These are phyloP conservation scores for Ceratocystiopsis sp. DNA, from an alignment of 2,329 filamentous ascomycete genomes.

Conservation along the genomic window DNA sequence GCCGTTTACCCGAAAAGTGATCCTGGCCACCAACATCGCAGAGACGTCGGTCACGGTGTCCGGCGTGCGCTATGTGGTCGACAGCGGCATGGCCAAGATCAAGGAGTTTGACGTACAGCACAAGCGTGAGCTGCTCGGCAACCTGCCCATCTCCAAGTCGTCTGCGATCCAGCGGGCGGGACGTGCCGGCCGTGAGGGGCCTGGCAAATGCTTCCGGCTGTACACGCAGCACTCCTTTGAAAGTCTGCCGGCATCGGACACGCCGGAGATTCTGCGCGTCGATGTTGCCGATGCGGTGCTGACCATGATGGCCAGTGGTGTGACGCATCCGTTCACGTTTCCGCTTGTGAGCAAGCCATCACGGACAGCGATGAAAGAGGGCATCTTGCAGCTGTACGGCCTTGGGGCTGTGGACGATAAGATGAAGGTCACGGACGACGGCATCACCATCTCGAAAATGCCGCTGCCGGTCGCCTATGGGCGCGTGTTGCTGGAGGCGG, in stretches of 20 bases:
- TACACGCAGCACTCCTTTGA: conserved; percentile 69
- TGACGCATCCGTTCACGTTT: conserved; percentile 66
- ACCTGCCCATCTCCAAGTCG: conserved; percentile 77
- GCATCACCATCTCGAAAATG: conserved; percentile 62
- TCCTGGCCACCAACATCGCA: conserved; percentile 93
- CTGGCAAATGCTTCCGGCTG: conserved; percentile 76
- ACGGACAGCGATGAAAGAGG: conserved; percentile 61
- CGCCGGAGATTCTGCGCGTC: conserved; percentile 79
- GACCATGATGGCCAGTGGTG: conserved; percentile 83
- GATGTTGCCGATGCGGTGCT: conserved; percentile 75
- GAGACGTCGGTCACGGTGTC: conserved; percentile 95
- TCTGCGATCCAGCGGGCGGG: conserved; percentile 84
- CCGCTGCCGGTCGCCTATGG: conserved; percentile 70
- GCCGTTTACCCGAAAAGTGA: conserved; percentile 67
- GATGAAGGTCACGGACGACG: conserved; percentile 57
- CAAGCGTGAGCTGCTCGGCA: no score
- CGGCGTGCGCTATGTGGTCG: conserved; percentile 79
- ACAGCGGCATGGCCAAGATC: conserved; percentile 84
- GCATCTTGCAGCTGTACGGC: conserved; percentile 59
- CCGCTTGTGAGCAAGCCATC: conserved; percentile 73
- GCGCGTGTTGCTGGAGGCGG: conserved; percentile 67
- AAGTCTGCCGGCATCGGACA: conserved; percentile 50
- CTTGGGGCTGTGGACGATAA: conserved; percentile 60
- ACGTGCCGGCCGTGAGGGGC: conserved; percentile 79
- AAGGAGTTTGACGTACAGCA: conserved; percentile 44